phyloP scores from a whole-genome alignment of 116 monocot species.

The Zostera marina region DNA sequence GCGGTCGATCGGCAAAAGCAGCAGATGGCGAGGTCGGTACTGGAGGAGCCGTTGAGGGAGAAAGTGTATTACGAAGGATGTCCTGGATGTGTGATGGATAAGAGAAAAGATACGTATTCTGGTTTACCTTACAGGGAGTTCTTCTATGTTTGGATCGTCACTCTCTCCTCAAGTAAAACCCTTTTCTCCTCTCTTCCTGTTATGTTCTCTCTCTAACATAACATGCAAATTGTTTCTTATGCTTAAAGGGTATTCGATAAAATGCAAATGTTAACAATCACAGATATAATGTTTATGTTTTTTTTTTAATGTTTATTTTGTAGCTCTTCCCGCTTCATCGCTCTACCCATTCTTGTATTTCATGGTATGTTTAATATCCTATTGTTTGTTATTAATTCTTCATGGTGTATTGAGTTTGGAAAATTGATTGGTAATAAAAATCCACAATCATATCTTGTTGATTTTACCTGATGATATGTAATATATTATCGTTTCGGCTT shows the following conservation, averaged over 20 bases:
- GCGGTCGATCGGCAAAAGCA: neutral
- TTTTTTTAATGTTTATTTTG: slow-evolving; percentile 1
- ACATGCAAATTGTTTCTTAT: no score
- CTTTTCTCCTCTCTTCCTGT: neutral
- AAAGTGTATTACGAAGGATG: slow-evolving; percentile 34
- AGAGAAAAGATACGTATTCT: slow-evolving; percentile 13
- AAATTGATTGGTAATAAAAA: no score
- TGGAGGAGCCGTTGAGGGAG: slow-evolving; percentile 19
- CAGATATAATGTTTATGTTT: no score
- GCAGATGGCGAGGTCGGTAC: neutral
- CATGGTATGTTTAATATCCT: slow-evolving; percentile 46
- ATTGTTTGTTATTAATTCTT: slow-evolving; percentile 3
- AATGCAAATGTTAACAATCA: no score
- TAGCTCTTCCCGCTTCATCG: slow-evolving; percentile 65
- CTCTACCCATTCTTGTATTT: slow-evolving; percentile 88
- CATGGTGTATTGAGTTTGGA: neutral
- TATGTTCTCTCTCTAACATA: no score
- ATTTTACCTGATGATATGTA: no score
- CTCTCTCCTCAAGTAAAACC: slow-evolving; percentile 27
- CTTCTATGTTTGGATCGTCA: slow-evolving; percentile 34
- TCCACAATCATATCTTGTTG: neutral
- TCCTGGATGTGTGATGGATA: slow-evolving; percentile 37
- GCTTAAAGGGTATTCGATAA: no score
- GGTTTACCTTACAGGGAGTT: slow-evolving; percentile 34
- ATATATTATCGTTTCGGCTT: no score